Base-by-base conservation (phyloP, 2,329 filamentous ascomycete species). In the Arthrobotrys conoides region DNA sequence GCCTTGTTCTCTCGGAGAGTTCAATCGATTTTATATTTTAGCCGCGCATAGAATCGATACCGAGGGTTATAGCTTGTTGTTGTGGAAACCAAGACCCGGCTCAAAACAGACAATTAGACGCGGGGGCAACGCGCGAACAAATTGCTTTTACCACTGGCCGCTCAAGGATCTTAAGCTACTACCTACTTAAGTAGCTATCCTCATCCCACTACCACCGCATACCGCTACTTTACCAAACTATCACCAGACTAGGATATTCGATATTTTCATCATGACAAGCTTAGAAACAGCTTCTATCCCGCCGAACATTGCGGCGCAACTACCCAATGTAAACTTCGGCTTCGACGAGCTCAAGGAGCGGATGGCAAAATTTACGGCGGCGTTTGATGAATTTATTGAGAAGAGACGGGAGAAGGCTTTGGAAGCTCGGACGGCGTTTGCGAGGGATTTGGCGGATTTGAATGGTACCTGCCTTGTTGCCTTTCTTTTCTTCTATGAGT, bases 341-440 rank as follows among this genome's bases (percentile, higher is more conserved):
- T 98, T 98, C 84, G 94, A 98, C 82, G 93, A 97, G 82, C 86
- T 99, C 83, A 94, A 95, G 85, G 93, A 95, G 83, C 92, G 94
- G 85, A 98, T 99, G 96, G 89, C 91, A 68, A 93, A 92, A 80
- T 99, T 99, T 84, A 97, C 92, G 0, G 88, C 90, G 8, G 92
- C 90, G 82, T 99, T 99, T 82, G 96, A 99, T 83, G 90, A 91
- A 0, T 98, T 97, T 82, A 97, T 99, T 80, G 95, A 97, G 83
- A 91, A 93, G 80, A 94, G 94, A 0, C 89, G 95, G 63, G 96
- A 96, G 85, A 90, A 93, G 67, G 93, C 98, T 0, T 85, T 98
- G 6, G 94, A 97, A 83, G 94, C 98, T 86, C 90, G 94, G 83
- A 98, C 97, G 83, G 91, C 96, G 79, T 99, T 97, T 83, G 92